Percentiles rank a stretch among this genome's conserved stretches.
Conservation (phyloP, 495 filamentous ascomycete species). For the Cercophora newfieldiana region DNA sequence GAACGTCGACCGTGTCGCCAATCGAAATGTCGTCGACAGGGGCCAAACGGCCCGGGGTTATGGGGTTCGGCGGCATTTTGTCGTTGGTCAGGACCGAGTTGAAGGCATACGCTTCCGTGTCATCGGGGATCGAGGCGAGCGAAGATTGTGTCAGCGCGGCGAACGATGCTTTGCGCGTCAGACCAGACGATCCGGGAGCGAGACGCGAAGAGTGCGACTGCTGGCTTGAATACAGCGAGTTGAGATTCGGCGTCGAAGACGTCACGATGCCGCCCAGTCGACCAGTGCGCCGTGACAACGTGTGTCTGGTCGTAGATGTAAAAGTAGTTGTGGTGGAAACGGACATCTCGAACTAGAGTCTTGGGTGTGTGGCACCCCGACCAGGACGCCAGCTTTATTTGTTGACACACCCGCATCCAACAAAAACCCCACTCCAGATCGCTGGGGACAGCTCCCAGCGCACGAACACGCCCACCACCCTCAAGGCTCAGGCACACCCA, state of each 20-base stretch:
- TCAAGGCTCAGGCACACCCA: constrained; percentile 10
- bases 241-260: constrained; percentile 60
- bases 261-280: constrained; percentile 50
- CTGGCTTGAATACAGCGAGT: constrained; percentile 47
- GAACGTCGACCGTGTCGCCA: constrained; percentile 90
- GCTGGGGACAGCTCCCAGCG: background rate
- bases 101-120: constrained; percentile 56
- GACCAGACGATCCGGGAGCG: constrained; percentile 38
- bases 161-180: constrained; percentile 66
- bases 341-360: constrained; percentile 32
- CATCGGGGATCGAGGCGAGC: constrained; percentile 61
- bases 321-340: constrained; percentile 56
- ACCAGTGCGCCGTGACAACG: constrained; percentile 42
- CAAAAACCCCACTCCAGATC: constrained; percentile 2
- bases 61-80: constrained; percentile 38
- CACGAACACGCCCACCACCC: constrained; percentile 1
- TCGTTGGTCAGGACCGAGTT: constrained; percentile 51
- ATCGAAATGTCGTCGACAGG: constrained; percentile 56
- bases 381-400: constrained; percentile 24
- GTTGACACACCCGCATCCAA: constrained; percentile 32
- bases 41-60: constrained; percentile 32
- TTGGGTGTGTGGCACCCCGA: constrained; percentile 15
- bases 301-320: constrained; percentile 76
- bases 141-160: constrained; percentile 62
- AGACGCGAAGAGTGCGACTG: constrained; percentile 40